A percentile compares a stretch with the other conserved stretches of the same genome.
phyloP scores from a whole-genome alignment of 2,329 filamentous ascomycete genomes.

The Pseudocercospora fuligena region DNA sequence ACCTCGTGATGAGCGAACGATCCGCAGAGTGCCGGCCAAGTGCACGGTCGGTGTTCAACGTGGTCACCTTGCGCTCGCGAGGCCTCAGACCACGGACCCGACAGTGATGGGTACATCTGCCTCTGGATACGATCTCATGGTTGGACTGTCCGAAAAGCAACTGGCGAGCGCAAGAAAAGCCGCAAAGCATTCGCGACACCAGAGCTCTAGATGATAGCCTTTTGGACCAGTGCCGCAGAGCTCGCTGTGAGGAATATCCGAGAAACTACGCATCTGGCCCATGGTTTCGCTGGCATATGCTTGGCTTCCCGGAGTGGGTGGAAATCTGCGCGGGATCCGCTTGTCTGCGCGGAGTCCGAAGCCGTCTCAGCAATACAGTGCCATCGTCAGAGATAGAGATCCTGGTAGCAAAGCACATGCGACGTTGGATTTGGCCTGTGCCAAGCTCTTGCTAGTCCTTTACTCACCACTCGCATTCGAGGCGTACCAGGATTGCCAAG shows the following conservation, averaged over 20 bases:
- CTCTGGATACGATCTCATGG: neutral
- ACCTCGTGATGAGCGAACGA: neutral
- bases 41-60: neutral
- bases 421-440: neutral
- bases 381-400: no score
- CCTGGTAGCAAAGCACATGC: no score
- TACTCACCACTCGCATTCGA: neutral
- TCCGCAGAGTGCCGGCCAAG: conserved; percentile 1
- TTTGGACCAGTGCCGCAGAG: neutral
- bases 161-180: neutral
- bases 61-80: neutral
- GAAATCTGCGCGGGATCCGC: neutral
- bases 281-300: neutral
- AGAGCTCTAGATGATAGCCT: neutral
- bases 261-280: neutral
- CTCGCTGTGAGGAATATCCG: neutral
- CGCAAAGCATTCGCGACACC: neutral
- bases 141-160: neutral
- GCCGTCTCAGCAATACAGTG: neutral
- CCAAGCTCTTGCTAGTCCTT: neutral
- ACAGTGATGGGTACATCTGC: neutral
- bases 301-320: neutral
- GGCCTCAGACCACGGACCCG: neutral
- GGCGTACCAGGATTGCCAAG: neutral
- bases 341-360: neutral